Evolutionary conservation across 2,329 filamentous ascomycete species (phyloP), one percentile per base, ranked within the genome.

Genomic region (Zalaria sp.): DNA sequence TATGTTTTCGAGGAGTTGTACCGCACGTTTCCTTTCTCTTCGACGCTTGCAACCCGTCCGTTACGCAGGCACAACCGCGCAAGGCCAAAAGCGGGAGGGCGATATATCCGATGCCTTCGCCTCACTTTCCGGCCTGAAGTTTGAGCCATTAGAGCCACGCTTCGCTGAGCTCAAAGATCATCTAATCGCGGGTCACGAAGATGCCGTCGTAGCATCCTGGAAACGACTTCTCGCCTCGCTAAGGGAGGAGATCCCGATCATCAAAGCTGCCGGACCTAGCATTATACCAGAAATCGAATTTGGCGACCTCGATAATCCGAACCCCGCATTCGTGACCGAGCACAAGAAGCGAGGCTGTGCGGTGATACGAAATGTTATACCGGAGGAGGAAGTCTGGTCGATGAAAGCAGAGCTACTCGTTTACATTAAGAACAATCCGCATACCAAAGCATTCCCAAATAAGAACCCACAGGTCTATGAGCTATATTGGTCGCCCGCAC

Each of bases 331-430:
- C 55, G 66, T 65, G 40, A 62, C 63, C 38, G 71, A 73, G 51
- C 64, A 79, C 39, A 69, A 69, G 50, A 75, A 76, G 51, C 71
- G 78, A 25, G 67, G 67, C 6, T 66, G 68, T 0, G 65, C 66
- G 3, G 60, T 70, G 4, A 58, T 71, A 18, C 56, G 65, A 29
- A 61, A 63, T 26, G 66, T 69, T 0, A 52, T 71, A 0, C 52
- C 61, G 1, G 54, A 66, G 46, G 45, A 59, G 27, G 62, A 69
- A 47, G 65, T 59, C 8, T 51, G 68, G 39, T 57, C 57, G 34
- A 59, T 63, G 55, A 69, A 71, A 51, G 55, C 59, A n/a, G 60
- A 63, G 7, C 38, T 71, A 27, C 53, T 55, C 41, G 57, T 62
- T 27, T 71, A 71, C 44, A 64, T 71, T 26, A 53, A 53, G 11